phyloP scores from a whole-genome alignment of 2,329 filamentous ascomycete genomes.

The Ascochyta rabiei region DNA sequence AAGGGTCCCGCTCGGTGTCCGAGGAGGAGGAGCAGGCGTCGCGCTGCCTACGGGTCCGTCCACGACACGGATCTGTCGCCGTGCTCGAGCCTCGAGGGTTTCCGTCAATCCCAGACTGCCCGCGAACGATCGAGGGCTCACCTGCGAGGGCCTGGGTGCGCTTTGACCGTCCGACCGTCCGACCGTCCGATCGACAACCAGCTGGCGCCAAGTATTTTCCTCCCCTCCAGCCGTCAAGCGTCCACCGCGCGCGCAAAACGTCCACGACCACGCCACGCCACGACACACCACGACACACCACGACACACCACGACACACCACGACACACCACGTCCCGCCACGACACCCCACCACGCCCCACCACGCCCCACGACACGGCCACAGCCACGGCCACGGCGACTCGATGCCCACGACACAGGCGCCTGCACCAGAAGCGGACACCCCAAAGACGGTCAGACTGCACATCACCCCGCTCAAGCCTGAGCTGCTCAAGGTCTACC shows the following conservation, averaged over 20 bases:
- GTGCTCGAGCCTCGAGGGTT: background rate
- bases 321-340: too few relatives aligned
- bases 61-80: too few relatives aligned
- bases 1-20: conserved; percentile 5
- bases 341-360: too few relatives aligned
- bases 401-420: conserved; percentile 44
- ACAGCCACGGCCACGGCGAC: conserved; percentile 23
- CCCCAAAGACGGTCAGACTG: conserved; percentile 60
- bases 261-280: too few relatives aligned
- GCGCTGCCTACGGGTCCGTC: too few relatives aligned
- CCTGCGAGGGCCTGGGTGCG: background rate
- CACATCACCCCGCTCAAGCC: conserved; percentile 88
- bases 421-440: conserved; percentile 28
- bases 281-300: too few relatives aligned
- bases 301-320: too few relatives aligned
- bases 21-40: background rate
- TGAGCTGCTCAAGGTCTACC: conserved; percentile 72
- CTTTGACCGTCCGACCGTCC: conserved; percentile 7
- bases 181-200: conserved; percentile 13
- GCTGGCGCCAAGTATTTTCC: conserved; percentile 44
- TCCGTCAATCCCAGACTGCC: background rate
- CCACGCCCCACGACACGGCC: too few relatives aligned
- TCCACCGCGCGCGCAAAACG: background rate
- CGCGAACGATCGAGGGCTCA: background rate
- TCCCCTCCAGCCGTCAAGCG: conserved; percentile 29